Evolutionary conservation across 192 early-diverging fungal species (phyloP).

Genomic region (Diversispora epigaea): DNA sequence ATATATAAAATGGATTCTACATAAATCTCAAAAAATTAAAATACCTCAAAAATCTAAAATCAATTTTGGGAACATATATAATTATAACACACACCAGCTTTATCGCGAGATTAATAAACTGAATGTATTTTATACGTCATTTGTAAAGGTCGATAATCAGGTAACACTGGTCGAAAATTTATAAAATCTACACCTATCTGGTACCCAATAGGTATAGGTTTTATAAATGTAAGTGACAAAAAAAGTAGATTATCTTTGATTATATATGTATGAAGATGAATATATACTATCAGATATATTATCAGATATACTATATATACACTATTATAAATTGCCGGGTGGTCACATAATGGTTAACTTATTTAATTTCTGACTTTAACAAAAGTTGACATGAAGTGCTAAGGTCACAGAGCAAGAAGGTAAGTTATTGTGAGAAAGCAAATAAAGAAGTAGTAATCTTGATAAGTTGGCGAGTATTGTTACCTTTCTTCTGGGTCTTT

Average conservation of each 20-base stretch:
- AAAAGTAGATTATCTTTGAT: slow-evolving; percentile 11
- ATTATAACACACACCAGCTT: background rate
- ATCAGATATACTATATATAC: no score
- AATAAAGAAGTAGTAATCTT: background rate
- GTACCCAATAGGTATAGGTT: no score
- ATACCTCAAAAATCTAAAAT: no score
- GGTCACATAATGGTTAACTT: background rate
- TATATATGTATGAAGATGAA: slow-evolving; percentile 4
- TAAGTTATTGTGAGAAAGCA: slow-evolving; percentile 3
- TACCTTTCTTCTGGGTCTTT: no score
- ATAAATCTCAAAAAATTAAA: no score
- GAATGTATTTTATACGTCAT: background rate
- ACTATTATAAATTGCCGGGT: background rate
- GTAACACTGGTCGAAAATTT: no score
- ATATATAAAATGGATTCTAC: no score
- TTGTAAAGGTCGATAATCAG: background rate
- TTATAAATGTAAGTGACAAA: background rate
- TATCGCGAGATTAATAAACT: background rate
- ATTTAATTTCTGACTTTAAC: slow-evolving; percentile 3
- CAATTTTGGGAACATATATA: no score
- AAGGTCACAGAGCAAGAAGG: background rate
- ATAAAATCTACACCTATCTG: no score
- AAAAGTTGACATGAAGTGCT: background rate
- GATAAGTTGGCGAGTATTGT: no score
- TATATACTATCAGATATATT: background rate